Base-by-base conservation (phyloP, 2,329 filamentous ascomycete species). In the Xylariaceae sp. region DNA sequence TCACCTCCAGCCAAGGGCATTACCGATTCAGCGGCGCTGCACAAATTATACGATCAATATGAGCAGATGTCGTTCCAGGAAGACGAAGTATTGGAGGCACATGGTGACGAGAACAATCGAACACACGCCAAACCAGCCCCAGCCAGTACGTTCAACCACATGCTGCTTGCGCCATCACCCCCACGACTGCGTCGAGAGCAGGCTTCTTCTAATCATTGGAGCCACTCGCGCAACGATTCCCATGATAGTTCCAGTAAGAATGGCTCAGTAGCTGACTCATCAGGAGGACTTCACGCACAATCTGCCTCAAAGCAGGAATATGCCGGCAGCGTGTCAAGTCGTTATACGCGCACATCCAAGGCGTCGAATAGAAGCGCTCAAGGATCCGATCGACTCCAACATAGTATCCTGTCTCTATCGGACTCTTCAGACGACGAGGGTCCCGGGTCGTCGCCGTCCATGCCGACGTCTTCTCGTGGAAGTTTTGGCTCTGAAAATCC, bases 1-100 rank as follows among this genome's bases (percentile, higher is more conserved):
- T 65, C 65, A 50, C 62, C 70, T 51, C 65, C 58, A 11, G 71
- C 71, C 2, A 67, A 61, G 53, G 71, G 71, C 1, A 67, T 67
- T 37, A 68, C 62, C 15, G 72, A 71, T 66, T 67, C 74, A 2
- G 70, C 73, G 13, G 77, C 77, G 2, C 68, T 83, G 18, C 75
- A 80, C 49, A 78, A 78, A 55, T 72, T 85, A 2, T 84, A 85
- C 65, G 74, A 82, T 57, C 81, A 85, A 65, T 84, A 85, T 65
- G 82, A 85, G 68, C 77, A 82, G 64, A 80, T 79, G 74, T 79
- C 80, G 0, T 78, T 82, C 58, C 77, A 77, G 11, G 71, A 80
- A 15, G 67, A 69, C 37, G 65, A 68, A 15, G 17, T 9, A 8
- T 48, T 51, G 18, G 63, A 67, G 9, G 62, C 67, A 34, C 23